Evolutionary conservation across 192 early-diverging fungal species (phyloP), one percentile per base, ranked within the genome.

Genomic region (Coemansia aciculifera): DNA sequence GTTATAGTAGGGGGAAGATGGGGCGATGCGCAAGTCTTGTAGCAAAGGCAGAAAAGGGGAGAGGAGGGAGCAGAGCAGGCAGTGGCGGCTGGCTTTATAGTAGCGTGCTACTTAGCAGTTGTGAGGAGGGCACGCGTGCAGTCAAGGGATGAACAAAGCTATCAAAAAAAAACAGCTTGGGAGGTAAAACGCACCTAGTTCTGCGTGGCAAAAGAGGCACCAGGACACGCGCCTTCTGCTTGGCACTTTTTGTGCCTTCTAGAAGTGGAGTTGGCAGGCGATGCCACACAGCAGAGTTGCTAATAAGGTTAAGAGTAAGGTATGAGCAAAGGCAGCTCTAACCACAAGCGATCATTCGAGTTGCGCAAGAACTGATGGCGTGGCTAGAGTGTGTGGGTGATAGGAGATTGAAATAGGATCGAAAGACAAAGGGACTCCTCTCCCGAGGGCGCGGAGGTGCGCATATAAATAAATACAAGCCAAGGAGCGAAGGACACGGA

Each of bases 281-380:
- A 29, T 27, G 34, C 11, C 23, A 46, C 24, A 46, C 23, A 24
- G 40, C 39, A 19, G 24, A 27, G n/a, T 49, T 23, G 19, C 7
- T 49, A 64, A 17, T 29, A 17, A 23, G 51, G 19, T 27, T 24
- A 23, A 24, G 29, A 62, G 42, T 46, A 37, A 63, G n/a, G n/a
- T 43, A 48, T 34, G 43, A 51, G 46, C 44, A 36, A 64, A 9
- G 43, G 6, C n/a, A 60, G 59, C 59, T 60, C 48, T 37, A 65
- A 17, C 64, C 52, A 67, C 17, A 59, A 21, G 39, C 65, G 54
- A 56, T 67, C 34, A 23, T 48, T n/a, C 49, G 44, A 66, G 19
- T 5, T 5, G 43, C 6, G 32, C 43, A 60, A 63, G 40, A 31
- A 46, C n/a, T 49, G 31, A 66, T 9, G 17, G 49, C 29, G 42